Evolutionary conservation across 1,284 basidiomycete genomes (phyloP).

Genomic region (Neotropicomus parvogracilis): DNA sequence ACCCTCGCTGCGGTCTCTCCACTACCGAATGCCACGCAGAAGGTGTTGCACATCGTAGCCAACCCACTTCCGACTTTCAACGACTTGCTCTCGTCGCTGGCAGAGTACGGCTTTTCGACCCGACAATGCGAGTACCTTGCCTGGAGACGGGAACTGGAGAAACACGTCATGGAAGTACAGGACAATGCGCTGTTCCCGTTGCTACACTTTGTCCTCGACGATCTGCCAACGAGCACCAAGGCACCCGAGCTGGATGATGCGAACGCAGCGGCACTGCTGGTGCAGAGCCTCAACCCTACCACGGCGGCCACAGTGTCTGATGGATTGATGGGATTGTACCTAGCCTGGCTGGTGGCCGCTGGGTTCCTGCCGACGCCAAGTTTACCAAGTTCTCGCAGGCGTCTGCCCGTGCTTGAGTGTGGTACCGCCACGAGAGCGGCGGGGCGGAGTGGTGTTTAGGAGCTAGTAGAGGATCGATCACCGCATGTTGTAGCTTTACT

Average conservation of each 20-base stretch:
- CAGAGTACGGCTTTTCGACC: conserved; percentile 79
- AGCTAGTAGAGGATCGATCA: not conserved
- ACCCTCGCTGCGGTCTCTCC: conserved; percentile 67
- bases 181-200: conserved; percentile 98
- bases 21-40: conserved; percentile 47
- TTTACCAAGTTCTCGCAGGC: conserved; percentile 35
- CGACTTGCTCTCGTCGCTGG: conserved; percentile 74
- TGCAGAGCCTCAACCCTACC: conserved; percentile 41
- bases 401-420: conserved; percentile 42
- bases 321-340: conserved; percentile 78
- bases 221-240: conserved; percentile 95
- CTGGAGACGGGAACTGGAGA: conserved; percentile 91
- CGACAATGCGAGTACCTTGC: conserved; percentile 83
- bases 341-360: conserved; percentile 91
- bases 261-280: conserved; percentile 67
- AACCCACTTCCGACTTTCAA: conserved; percentile 90
- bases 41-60: conserved; percentile 87
- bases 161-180: conserved; percentile 89
- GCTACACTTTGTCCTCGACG: conserved; percentile 95
- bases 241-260: conserved; percentile 87
- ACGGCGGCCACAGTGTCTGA: conserved; percentile 71
- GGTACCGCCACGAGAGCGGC: conserved; percentile 39
- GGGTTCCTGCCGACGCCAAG: conserved; percentile 79
- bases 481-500: conserved; percentile 1
- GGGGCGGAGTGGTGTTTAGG: conserved; percentile 45